These are phyloP conservation scores for Lodderomyces metapsilosis DNA, from an alignment of 1,139 yeast genomes.

Conservation along the genomic window DNA sequence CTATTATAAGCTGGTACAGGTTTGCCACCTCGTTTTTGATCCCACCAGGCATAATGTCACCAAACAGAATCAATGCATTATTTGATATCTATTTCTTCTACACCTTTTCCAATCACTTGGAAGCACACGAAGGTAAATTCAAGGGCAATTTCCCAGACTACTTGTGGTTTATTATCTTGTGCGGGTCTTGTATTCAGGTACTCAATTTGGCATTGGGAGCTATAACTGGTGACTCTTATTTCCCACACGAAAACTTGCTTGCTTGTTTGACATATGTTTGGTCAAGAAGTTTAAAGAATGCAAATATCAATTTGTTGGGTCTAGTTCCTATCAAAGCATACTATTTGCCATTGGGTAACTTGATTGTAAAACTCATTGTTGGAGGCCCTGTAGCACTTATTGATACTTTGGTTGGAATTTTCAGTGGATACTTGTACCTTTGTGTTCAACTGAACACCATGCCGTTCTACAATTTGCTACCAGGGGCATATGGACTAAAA, in stretches of 20 bases:
- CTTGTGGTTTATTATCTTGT: constrained; percentile 50
- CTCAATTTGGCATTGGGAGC: constrained; percentile 29
- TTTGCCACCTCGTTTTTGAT: constrained; percentile 50
- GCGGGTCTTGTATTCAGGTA: constrained; percentile 45
- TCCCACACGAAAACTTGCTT: constrained; percentile 39
- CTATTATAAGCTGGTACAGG: constrained; percentile 39
- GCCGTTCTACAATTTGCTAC: constrained; percentile 41
- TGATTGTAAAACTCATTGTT: constrained; percentile 46
- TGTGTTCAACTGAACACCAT: constrained; percentile 57
- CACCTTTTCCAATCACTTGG: constrained; percentile 56
- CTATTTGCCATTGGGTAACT: constrained; percentile 54
- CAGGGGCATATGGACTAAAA: constrained; percentile 26
- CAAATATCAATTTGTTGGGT: constrained; percentile 50
- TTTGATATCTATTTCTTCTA: constrained; percentile 58
- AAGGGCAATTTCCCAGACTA: constrained; percentile 54
- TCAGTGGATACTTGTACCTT: constrained; percentile 57
- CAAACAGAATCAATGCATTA: constrained; percentile 44
- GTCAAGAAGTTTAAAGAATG: constrained; percentile 54
- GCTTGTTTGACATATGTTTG: constrained; percentile 59
- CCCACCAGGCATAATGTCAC: constrained; percentile 32
- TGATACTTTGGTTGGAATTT: constrained; percentile 47
- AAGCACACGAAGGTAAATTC: constrained; percentile 48
- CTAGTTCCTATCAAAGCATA: constrained; percentile 59
- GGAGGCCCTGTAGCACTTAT: constrained; percentile 41
- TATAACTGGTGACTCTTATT: constrained; percentile 19